Evolutionary conservation across 2,329 filamentous ascomycete species (phyloP).

Genomic region (Fusarium keratoplasticum): DNA sequence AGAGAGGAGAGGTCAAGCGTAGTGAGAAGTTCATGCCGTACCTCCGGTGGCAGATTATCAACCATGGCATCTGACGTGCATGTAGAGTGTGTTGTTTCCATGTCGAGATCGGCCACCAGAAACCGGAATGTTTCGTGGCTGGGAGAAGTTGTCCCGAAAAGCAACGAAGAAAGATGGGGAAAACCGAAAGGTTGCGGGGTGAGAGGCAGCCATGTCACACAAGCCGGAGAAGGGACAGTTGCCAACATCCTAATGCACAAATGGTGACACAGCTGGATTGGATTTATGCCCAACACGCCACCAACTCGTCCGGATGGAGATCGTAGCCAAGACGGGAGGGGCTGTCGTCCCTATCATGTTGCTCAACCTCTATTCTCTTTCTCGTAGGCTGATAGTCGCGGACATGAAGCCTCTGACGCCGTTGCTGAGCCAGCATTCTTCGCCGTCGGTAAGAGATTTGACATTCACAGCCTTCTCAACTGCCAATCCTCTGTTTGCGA

Average conservation of each 20-base stretch:
- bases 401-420: constrained; percentile 82
- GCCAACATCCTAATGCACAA: not conserved
- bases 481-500: constrained; percentile 63
- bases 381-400: constrained; percentile 53
- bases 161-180: not conserved
- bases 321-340: not conserved
- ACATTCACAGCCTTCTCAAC: constrained; percentile 72
- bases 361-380: not conserved
- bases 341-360: not conserved
- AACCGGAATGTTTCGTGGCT: not conserved
- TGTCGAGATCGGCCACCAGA: not conserved
- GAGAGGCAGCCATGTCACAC: constrained; percentile 6
- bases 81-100: not conserved
- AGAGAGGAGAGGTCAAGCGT: not conserved
- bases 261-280: not conserved
- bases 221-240: not conserved
- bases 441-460: constrained; percentile 73
- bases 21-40: not conserved
- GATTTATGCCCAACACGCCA: constrained; percentile 17
- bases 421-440: constrained; percentile 90
- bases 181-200: not conserved
- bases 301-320: not conserved
- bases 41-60: not conserved
- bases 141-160: not conserved
- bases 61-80: not conserved